Evolutionary conservation across 768 basidiomycete genomes (phyloP).

Genomic region (Butyriboletus loyo): DNA sequence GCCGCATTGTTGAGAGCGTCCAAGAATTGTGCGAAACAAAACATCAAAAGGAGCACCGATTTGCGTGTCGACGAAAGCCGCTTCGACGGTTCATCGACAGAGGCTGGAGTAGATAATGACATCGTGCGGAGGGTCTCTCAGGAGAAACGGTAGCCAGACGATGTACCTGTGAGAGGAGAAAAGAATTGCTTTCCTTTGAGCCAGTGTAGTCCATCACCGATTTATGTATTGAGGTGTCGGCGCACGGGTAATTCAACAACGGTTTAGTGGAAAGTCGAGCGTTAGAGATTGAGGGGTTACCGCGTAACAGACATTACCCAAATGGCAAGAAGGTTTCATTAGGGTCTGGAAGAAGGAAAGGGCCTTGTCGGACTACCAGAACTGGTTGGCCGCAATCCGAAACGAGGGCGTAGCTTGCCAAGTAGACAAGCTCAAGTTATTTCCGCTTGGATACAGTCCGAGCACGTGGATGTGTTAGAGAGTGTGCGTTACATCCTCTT

Average conservation of each 20-base stretch:
- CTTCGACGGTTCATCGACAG: not conserved
- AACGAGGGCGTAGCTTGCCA: not conserved
- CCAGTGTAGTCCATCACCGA: not conserved
- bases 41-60: conserved; percentile 31
- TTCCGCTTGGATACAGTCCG: not conserved
- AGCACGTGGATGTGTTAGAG: not conserved
- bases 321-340: not conserved
- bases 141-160: not conserved
- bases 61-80: conserved; percentile 26
- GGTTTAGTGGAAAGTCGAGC: not conserved
- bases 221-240: not conserved
- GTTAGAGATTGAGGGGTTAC: not conserved
- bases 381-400: not conserved
- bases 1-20: conserved; percentile 45
- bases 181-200: not conserved
- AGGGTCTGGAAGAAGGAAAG: not conserved
- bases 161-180: not conserved
- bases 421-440: not conserved
- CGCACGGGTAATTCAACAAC: not conserved
- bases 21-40: conserved; percentile 43
- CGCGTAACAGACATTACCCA: not conserved
- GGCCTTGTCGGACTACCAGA: not conserved
- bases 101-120: not conserved
- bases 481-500: not conserved
- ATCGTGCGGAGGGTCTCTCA: conserved; percentile 6